Evolutionary conservation across 2,329 filamentous ascomycete genomes (phyloP), one percentile per base, ranked within the genome.

Genomic region (Sporothrix mexicana): DNA sequence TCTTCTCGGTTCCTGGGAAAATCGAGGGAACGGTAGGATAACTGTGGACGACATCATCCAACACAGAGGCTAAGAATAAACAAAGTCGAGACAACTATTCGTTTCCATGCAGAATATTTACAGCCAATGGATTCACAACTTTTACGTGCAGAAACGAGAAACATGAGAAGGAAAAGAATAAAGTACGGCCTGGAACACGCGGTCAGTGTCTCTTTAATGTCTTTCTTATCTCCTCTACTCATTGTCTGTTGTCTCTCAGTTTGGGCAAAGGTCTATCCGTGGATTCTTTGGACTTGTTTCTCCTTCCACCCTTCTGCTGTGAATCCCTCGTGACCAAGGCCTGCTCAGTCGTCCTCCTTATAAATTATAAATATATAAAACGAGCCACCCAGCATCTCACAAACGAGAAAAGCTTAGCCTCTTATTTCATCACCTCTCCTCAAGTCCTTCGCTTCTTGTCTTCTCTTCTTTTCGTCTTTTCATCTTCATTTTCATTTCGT

Each of bases 361-460:
- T 7, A 36, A 36, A 36, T 15, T 17, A 15, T 15, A 25, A 15
- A 13, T 61, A 70, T 61, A 70, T 70, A 61, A 70, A 70, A 55
- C n/a, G 6, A 6, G 10, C n/a, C 5, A 6, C 3, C 49, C 47
- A 25, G 66, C 66, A 69, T 69, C 36, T 55, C 15, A 55, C 49
- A 69, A 57, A 36, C 30, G 30, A 69, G 30, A 43, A 66, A 43
- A 15, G 41, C 20, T 47, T 47, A 12, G 41, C 61, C 30, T 23
- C 41, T 69, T 30, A n/a, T n/a, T 47, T 12, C 66, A 55, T 6
- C 49, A 25, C 49, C 47, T 57, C 36, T 53, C 8, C 20, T 7
- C 51, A 57, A 69, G 67, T 49, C 66, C 13, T 49, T 69, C 47
- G 25, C 51, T 68, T 43, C 9, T 3, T n/a, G 30, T 36, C 30